phyloP scores from a whole-genome alignment of 2,329 filamentous ascomycete genomes.

The Paecilomyces sp. region DNA sequence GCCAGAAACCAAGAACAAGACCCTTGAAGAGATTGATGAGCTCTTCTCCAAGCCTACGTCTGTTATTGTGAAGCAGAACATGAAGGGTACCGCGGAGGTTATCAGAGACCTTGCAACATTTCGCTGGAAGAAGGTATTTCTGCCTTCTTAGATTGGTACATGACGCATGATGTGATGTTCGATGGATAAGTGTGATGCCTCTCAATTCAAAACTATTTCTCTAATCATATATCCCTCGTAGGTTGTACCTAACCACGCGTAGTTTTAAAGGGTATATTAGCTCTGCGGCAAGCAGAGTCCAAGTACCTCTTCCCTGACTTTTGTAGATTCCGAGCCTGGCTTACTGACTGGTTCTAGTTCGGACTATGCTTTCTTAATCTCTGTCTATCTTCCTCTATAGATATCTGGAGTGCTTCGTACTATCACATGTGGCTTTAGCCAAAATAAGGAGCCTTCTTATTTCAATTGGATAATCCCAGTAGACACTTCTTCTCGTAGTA shows the following conservation, averaged over 20 bases:
- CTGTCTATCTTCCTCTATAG: too few relatives aligned
- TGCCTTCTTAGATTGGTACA: slow-evolving; percentile 8
- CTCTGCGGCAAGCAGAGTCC: not conserved
- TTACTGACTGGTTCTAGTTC: too few relatives aligned
- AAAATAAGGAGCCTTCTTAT: too few relatives aligned
- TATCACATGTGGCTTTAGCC: too few relatives aligned
- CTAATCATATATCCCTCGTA: not conserved
- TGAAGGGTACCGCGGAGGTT: slow-evolving; percentile 37
- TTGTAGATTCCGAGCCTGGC: too few relatives aligned
- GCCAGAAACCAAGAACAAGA: slow-evolving; percentile 66
- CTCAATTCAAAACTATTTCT: too few relatives aligned
- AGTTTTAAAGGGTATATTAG: not conserved
- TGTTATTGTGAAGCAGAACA: slow-evolving; percentile 56
- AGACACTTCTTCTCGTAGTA: too few relatives aligned
- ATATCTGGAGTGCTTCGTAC: too few relatives aligned
- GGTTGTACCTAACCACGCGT: too few relatives aligned
- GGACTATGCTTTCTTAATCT: too few relatives aligned
- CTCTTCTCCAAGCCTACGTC: slow-evolving; percentile 58
- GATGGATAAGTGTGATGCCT: too few relatives aligned
- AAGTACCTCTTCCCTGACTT: not conserved
- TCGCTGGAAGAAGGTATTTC: slow-evolving; percentile 43
- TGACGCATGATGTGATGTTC: not conserved
- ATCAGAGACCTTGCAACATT: slow-evolving; percentile 38
- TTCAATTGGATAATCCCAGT: too few relatives aligned
- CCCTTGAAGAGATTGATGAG: slow-evolving; percentile 64